Base-by-base conservation (phyloP, 202 grass and related monocot species). In the Carex arenaria region DNA sequence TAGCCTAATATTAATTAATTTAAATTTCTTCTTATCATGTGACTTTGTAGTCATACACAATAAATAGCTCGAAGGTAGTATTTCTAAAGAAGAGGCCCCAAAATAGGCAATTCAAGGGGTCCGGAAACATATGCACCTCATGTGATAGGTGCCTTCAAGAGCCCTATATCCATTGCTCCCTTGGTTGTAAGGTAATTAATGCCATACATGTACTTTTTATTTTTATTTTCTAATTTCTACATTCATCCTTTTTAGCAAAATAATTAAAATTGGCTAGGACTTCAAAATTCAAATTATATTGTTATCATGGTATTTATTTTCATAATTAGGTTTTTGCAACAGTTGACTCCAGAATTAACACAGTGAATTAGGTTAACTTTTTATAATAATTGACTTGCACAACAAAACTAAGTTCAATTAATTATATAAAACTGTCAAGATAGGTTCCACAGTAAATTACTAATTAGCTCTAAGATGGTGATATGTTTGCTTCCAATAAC, bases 31-130 rank as follows among this genome's bases (percentile, higher is more conserved):
- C 15, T 4, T 84, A 45, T 36, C 26, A 26, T 77, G 17, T 57
- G 52, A 53, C 88, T 82, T 75, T 87, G 90, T 91, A 97, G 94
- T 87, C 94, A 61, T 97, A 97, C 78, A 97, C 90, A 19, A 97
- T 97, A 75, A 97, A 97, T 88, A 94, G 92, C 73, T 97, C 94
- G 68, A 97, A 97, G 81, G 94, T 94, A 32, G 90, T 97, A 84
- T 97, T 97, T 88, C 85, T 97, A 80, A 97, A 94, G 90, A 97
- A 97, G 69, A 92, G 94, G 80, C 94, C 92, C 61, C 94, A 97
- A 67, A 97, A 91, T 67, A 97, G 90, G 85, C 94, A 97, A 90
- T 97, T 97, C 82, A 97, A 97, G 61, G 94, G 94, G 1, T 93
- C 94, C 19, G 94, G 94, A 13, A 97, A 97, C 86, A 94, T 93